phyloP scores from a whole-genome alignment of 345 rosid species.

The Carallia pectinifolia region DNA sequence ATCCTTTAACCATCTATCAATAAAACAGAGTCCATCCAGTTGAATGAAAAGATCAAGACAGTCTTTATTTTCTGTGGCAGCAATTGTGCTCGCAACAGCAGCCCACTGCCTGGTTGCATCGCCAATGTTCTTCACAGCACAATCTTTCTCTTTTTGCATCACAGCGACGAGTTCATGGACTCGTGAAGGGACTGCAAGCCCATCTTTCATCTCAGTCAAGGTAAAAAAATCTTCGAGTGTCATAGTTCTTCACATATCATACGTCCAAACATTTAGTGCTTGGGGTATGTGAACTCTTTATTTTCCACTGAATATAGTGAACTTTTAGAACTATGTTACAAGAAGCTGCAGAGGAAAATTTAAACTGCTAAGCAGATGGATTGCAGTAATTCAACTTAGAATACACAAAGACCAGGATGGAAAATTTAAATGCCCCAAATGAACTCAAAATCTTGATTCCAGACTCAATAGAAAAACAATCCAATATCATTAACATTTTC shows the following conservation, averaged over 20 bases:
- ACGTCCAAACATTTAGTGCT: slow-evolving; percentile 38
- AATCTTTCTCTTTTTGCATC: slow-evolving; percentile 71
- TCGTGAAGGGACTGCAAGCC: slow-evolving; percentile 67
- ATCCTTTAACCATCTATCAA: slow-evolving; percentile 74
- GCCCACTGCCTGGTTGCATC: slow-evolving; percentile 90
- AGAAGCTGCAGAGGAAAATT: slow-evolving; percentile 31
- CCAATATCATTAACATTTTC: no score
- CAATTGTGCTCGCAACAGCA: slow-evolving; percentile 77
- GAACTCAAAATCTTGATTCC: no score
- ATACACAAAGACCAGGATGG: no score
- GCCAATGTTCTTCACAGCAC: slow-evolving; percentile 53
- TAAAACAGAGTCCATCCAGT: slow-evolving; percentile 73
- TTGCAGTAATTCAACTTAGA: no score
- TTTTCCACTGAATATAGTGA: slow-evolving; percentile 37
- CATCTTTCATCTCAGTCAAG: slow-evolving; percentile 86
- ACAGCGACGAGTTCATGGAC: slow-evolving; percentile 71
- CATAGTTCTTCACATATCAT: slow-evolving; percentile 59
- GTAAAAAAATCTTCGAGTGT: slow-evolving; percentile 92
- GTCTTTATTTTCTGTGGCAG: slow-evolving; percentile 78
- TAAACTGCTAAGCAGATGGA: no score
- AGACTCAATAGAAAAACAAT: no score
- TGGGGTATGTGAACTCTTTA: slow-evolving; percentile 16
- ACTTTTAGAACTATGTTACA: background rate
- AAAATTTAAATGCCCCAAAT: no score
- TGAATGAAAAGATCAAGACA: slow-evolving; percentile 85